A percentile compares a stretch with the other conserved stretches of the same genome.
Conservation (phyloP, 2,329 filamentous ascomycete species). For the Aspergillus viridinutans region DNA sequence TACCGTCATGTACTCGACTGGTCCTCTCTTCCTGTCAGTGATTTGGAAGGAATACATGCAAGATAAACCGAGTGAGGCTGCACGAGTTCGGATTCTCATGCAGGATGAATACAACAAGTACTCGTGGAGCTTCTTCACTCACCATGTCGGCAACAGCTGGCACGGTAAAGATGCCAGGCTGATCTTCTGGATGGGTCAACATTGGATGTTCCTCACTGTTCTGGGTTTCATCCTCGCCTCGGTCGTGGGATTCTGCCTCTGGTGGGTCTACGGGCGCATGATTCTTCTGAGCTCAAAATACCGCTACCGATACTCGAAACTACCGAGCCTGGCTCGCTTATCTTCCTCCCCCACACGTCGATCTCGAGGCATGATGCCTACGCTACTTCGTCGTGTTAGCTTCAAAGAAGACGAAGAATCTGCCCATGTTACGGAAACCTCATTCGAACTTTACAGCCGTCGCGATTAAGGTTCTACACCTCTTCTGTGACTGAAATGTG, state of each 20-base stretch:
- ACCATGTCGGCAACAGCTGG: constrained; percentile 62
- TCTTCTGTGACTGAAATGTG: constrained; percentile 5
- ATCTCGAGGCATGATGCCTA: constrained; percentile 31
- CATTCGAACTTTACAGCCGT: constrained; percentile 36
- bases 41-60: constrained; percentile 71
- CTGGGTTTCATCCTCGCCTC: constrained; percentile 49
- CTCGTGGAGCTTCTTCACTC: constrained; percentile 68
- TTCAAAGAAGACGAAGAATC: constrained; percentile 41
- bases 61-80: constrained; percentile 35
- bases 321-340: constrained; percentile 16
- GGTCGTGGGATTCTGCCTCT: constrained; percentile 45
- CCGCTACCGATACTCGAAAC: constrained; percentile 36
- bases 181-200: constrained; percentile 61
- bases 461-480: constrained; percentile 24
- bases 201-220: constrained; percentile 54
- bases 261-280: constrained; percentile 49
- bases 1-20: constrained; percentile 75
- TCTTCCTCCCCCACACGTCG: constrained; percentile 34
- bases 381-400: constrained; percentile 35
- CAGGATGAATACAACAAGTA: constrained; percentile 65
- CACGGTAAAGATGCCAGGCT: constrained; percentile 60
- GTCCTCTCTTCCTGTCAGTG: constrained; percentile 70
- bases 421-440: constrained; percentile 28
- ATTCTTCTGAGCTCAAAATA: constrained; percentile 39
- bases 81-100: constrained; percentile 65